These are phyloP conservation scores for Starmerella floris DNA, from an alignment of 805 yeast genomes.

Conservation along the genomic window DNA sequence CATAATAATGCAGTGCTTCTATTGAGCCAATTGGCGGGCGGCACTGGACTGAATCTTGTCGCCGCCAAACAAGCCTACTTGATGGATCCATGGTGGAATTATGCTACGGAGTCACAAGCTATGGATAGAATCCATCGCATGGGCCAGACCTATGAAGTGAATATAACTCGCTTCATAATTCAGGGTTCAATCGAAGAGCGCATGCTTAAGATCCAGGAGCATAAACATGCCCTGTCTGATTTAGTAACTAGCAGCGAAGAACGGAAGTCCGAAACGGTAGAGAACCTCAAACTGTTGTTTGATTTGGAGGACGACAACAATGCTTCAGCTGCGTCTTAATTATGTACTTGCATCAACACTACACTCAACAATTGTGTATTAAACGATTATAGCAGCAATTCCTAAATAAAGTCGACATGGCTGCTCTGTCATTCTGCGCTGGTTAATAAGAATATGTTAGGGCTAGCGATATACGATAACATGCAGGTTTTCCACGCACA, in stretches of 20 bases:
- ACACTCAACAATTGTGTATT: too few species aligned
- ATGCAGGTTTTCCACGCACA: too few species aligned
- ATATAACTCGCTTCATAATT: slow-evolving; percentile 67
- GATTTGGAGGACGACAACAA: slow-evolving; percentile 18
- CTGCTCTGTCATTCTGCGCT: too few species aligned
- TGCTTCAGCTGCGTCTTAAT: not conserved
- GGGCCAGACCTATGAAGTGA: slow-evolving; percentile 65
- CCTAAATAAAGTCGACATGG: too few species aligned
- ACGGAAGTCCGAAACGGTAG: slow-evolving; percentile 26
- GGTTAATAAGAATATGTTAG: too few species aligned
- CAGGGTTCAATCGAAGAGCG: slow-evolving; percentile 74
- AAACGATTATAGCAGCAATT: too few species aligned
- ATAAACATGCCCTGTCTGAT: slow-evolving; percentile 37
- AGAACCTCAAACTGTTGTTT: slow-evolving; percentile 28
- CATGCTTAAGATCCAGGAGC: slow-evolving; percentile 76
- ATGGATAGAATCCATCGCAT: slow-evolving; percentile 83
- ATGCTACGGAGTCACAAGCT: slow-evolving; percentile 81
- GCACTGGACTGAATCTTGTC: slow-evolving; percentile 81
- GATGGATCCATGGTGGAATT: slow-evolving; percentile 98
- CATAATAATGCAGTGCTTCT: slow-evolving; percentile 38
- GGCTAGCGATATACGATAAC: too few species aligned
- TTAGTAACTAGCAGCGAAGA: slow-evolving; percentile 28
- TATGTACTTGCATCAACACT: too few species aligned
- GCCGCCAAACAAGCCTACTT: slow-evolving; percentile 72
- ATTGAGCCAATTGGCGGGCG: slow-evolving; percentile 80